Conservation (phyloP, 2,329 filamentous ascomycete genomes). For the Penicillium sp. region DNA sequence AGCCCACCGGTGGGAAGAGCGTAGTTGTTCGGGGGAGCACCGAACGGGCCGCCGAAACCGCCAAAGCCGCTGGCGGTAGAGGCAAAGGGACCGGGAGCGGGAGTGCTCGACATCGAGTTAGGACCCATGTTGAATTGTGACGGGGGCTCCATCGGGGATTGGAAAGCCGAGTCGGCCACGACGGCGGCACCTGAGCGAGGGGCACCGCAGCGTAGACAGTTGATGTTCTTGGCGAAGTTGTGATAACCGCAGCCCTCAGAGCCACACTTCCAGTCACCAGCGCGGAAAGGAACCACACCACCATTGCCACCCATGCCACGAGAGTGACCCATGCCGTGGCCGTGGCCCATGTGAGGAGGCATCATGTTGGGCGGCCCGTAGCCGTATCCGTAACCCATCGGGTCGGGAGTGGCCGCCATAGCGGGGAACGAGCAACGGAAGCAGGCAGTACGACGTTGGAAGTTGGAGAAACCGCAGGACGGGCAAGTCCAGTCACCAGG, state of each 20-base stretch:
- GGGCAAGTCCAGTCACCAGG: slow-evolving; percentile 99
- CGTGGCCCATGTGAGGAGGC: slow-evolving; percentile 66
- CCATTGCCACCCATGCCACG: slow-evolving; percentile 67
- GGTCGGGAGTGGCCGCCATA: slow-evolving; percentile 72
- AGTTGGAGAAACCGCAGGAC: slow-evolving; percentile 98
- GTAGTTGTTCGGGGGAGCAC: slow-evolving; percentile 76
- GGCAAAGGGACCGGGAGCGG: slow-evolving; percentile 71
- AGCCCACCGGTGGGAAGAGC: slow-evolving; percentile 75
- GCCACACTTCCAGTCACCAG: slow-evolving; percentile 98
- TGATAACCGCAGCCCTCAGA: slow-evolving; percentile 97
- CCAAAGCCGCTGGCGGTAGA: slow-evolving; percentile 65
- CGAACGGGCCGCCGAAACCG: slow-evolving; percentile 72
- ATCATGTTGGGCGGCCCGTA: slow-evolving; percentile 71
- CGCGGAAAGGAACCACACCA: slow-evolving; percentile 90
- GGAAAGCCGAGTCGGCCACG: slow-evolving; percentile 88
- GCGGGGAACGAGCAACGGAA: slow-evolving; percentile 99
- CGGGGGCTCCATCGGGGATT: slow-evolving; percentile 80
- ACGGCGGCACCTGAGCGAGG: slow-evolving; percentile 90
- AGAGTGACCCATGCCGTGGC: slow-evolving; percentile 54
- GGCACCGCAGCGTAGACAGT: slow-evolving; percentile 91
- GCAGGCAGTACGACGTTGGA: slow-evolving; percentile 95
- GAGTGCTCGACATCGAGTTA: slow-evolving; percentile 78
- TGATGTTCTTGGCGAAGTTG: slow-evolving; percentile 99
- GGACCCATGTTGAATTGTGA: slow-evolving; percentile 81
- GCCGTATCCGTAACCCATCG: slow-evolving; percentile 62